Evolutionary conservation across 2,329 filamentous ascomycete genomes (phyloP).

Genomic region (Aspergillus costaricaensis): DNA sequence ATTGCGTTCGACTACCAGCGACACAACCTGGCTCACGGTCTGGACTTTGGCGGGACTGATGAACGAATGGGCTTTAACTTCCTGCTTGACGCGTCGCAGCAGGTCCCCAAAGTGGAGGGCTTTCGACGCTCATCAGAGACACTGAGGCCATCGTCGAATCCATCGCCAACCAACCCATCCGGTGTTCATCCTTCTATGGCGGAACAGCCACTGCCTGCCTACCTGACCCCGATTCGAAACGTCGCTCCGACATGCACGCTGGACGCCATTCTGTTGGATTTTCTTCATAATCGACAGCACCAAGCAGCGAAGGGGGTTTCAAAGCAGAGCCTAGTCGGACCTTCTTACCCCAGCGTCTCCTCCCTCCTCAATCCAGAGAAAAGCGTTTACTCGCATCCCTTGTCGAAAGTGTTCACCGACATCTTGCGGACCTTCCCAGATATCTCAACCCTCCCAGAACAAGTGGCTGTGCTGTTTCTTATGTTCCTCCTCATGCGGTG

Average conservation of each 20-base stretch:
- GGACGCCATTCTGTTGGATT: conserved; percentile 77
- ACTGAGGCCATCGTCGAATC: conserved; percentile 24
- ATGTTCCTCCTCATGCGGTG: conserved; percentile 89
- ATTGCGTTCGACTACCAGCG: conserved; percentile 47
- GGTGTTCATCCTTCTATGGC: conserved; percentile 25
- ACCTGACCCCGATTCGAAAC: conserved; percentile 57
- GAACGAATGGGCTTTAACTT: conserved; percentile 75
- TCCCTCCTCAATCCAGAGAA: conserved; percentile 73
- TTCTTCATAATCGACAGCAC: conserved; percentile 67
- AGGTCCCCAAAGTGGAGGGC: conserved; percentile 56
- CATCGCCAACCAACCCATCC: conserved; percentile 27
- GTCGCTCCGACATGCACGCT: conserved; percentile 71
- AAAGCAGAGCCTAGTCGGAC: conserved; percentile 68
- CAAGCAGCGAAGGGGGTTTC: conserved; percentile 68
- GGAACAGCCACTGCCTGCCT: conserved; percentile 34
- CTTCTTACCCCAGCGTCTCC: conserved; percentile 76
- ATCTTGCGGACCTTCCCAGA: conserved; percentile 82
- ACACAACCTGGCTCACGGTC: conserved; percentile 52
- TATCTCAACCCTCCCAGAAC: conserved; percentile 75
- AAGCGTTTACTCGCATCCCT: conserved; percentile 66
- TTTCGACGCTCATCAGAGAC: conserved; percentile 34
- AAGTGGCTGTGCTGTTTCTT: conserved; percentile 76
- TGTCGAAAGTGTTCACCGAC: conserved; percentile 83
- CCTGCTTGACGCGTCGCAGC: conserved; percentile 64
- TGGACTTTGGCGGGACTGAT: conserved; percentile 56